Percentiles rank a stretch among this genome's conserved stretches.
Evolutionary conservation across 2,329 filamentous ascomycete genomes (phyloP).

Genomic region (Microascus cirrosus): DNA sequence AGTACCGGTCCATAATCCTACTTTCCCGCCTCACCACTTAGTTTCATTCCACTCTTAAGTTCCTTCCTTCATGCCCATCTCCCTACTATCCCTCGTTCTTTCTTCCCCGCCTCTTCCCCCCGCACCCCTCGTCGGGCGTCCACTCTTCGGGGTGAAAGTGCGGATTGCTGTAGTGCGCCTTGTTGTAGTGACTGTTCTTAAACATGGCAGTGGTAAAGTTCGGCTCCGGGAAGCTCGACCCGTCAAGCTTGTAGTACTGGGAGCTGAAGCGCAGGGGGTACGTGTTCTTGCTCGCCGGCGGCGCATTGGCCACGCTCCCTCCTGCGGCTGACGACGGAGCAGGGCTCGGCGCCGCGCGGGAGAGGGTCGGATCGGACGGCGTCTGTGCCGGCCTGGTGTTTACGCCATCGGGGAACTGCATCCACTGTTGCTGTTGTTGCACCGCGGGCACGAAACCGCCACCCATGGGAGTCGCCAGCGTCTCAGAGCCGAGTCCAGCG

Average conservation of each 20-base stretch:
- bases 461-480: slow-evolving; percentile 12
- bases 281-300: slow-evolving; percentile 9
- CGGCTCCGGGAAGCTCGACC: slow-evolving; percentile 28
- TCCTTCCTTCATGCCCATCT: not conserved
- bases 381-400: slow-evolving; percentile 18
- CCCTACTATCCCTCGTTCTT: not conserved
- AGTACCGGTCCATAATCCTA: not conserved
- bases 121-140: slow-evolving; percentile 25
- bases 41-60: not conserved
- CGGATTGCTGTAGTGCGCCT: slow-evolving; percentile 56
- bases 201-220: slow-evolving; percentile 46
- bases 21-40: not conserved
- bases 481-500: slow-evolving; percentile 19
- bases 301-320: not conserved
- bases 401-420: slow-evolving; percentile 13
- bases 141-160: slow-evolving; percentile 34
- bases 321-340: not conserved
- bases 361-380: slow-evolving; percentile 17
- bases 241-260: slow-evolving; percentile 38
- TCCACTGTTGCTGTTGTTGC: slow-evolving; percentile 23
- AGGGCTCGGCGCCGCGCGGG: not conserved
- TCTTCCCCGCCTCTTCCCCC: not conserved
- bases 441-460: slow-evolving; percentile 22
- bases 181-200: slow-evolving; percentile 56
- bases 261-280: slow-evolving; percentile 40